phyloP scores from a whole-genome alignment of 2,329 filamentous ascomycete genomes.

The Alternaria angustiovoidea region DNA sequence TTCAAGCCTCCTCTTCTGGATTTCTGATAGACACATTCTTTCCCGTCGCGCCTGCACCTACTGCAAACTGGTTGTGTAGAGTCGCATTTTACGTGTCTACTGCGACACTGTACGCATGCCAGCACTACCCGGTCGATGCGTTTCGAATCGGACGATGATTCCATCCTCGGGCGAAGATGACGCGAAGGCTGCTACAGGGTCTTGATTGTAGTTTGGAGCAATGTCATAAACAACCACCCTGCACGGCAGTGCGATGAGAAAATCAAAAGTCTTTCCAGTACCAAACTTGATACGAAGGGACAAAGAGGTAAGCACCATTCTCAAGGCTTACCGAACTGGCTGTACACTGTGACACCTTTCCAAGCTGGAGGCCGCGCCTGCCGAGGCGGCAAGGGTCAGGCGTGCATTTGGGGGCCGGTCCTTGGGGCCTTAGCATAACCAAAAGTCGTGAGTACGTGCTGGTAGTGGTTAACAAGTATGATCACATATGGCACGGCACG shows the following conservation, averaged over 20 bases:
- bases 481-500: not conserved
- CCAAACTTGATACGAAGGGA: not conserved
- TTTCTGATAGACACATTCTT: slow-evolving; percentile 45
- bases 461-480: not conserved
- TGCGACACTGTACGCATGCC: slow-evolving; percentile 46
- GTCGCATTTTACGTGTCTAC: slow-evolving; percentile 47
- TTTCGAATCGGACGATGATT: slow-evolving; percentile 23
- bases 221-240: not conserved
- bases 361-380: not conserved
- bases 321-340: not conserved
- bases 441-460: not conserved
- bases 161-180: slow-evolving; percentile 24
- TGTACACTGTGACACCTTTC: not conserved
- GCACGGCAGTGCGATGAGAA: not conserved
- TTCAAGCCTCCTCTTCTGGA: slow-evolving; percentile 46
- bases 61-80: slow-evolving; percentile 42
- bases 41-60: slow-evolving; percentile 43
- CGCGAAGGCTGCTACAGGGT: not conserved
- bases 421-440: not conserved
- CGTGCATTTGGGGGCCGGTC: slow-evolving; percentile 1
- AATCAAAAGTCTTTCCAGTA: not conserved
- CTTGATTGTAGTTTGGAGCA: not conserved
- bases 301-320: not conserved
- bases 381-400: slow-evolving; percentile 6
- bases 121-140: slow-evolving; percentile 41